phyloP scores from a whole-genome alignment of 768 basidiomycete species.

The Tulasnella sp. region DNA sequence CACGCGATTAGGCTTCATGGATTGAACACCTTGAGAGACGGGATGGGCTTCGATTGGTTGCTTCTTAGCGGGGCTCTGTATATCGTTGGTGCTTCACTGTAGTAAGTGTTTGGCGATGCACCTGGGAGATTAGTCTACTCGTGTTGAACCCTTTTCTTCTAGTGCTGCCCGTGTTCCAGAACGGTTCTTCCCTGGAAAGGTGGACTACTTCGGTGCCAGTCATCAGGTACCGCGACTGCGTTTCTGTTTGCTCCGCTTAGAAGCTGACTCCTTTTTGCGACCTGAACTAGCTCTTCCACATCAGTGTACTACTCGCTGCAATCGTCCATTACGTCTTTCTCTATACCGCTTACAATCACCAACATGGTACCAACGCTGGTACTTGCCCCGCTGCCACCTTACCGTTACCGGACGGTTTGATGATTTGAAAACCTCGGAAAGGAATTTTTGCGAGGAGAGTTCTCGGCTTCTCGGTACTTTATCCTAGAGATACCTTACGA shows the following conservation, averaged over 20 bases:
- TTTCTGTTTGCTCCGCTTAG: too few relatives aligned
- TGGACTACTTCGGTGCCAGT: conserved; percentile 74
- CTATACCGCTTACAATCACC: conserved; percentile 55
- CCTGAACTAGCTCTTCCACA: conserved; percentile 71
- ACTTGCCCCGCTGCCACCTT: conserved; percentile 17
- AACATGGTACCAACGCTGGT: conserved; percentile 42
- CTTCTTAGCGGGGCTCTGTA: conserved; percentile 68
- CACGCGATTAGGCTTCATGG: conserved; percentile 65
- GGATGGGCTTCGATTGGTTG: conserved; percentile 71
- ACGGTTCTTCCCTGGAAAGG: conserved; percentile 64
- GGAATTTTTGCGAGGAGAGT: too few relatives aligned
- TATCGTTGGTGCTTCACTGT: conserved; percentile 73
- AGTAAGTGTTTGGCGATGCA: conserved; percentile 56
- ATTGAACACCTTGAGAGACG: conserved; percentile 48
- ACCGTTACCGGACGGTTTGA: not conserved
- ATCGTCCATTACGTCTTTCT: conserved; percentile 61
- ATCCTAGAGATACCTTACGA: too few relatives aligned
- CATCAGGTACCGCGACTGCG: conserved; percentile 43
- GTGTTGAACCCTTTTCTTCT: conserved; percentile 32
- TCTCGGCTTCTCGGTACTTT: too few relatives aligned
- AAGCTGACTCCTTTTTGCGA: not conserved
- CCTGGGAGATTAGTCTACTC: too few relatives aligned
- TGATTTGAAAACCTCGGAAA: not conserved
- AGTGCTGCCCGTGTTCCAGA: conserved; percentile 86
- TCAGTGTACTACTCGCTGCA: conserved; percentile 70